Base-by-base conservation (phyloP, 768 basidiomycete species). In the Psilocybe cubensis region DNA sequence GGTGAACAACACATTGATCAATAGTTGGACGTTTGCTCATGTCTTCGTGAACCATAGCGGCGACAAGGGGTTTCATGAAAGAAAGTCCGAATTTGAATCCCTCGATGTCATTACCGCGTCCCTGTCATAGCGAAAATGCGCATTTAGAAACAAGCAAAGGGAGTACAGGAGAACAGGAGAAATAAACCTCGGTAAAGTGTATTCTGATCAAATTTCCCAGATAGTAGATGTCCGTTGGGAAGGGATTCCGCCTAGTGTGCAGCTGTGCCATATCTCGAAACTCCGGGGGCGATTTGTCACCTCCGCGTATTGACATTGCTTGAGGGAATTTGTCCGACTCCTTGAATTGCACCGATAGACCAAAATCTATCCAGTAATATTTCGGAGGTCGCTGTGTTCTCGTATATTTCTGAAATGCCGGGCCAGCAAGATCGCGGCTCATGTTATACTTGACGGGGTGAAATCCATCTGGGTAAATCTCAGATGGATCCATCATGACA, bases 211-310 rank as follows among this genome's bases (percentile, higher is more conserved):
- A 20, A 43, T 80, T 80, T 0, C 78, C 79, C 0, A 81, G 57
- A 27, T 74, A 74, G 56, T 78, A 82, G 3, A 82, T 65, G 29
- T 83, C 81, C 0, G 73, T 74, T 0, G 73, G 64, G 42, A 82
- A 83, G 0, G 79, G 76, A 57, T 82, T 61, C 9, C 69, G 63
- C 0, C 65, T 70, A 23, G 24, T 27, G 33, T 3, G 23, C 6
- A 38, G 21, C 1, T 40, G 43, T 1, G 57, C 31, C 0, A 56
- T 28, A 5, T 53, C 62, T 11, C 64, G 63, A 23, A 70, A 64
- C 41, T 72, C 74, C 1, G 80, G 79, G 0, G 72, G 73, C 0
- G 75, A 65, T 49, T 71, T 72, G 62, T 84, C 81, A 2, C 74
- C 79, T 0, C 79, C 81, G 7, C 60, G 58, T 2, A 77, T 66